Percentiles rank a stretch among this genome's conserved stretches.
Evolutionary conservation across 495 filamentous ascomycete genomes (phyloP).

Genomic region (Aspergillus homomorphus): DNA sequence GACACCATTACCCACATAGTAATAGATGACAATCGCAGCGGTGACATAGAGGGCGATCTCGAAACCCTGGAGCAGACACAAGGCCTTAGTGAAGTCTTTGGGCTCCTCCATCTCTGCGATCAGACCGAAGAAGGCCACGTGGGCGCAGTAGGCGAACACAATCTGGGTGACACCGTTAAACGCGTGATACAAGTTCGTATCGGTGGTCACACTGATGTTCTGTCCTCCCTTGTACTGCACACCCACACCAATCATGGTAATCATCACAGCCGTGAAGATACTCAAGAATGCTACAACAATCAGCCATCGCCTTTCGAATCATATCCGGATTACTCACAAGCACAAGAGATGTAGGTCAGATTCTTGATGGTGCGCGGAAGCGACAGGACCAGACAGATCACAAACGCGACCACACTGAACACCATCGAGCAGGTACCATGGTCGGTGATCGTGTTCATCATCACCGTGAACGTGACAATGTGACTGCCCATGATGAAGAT

Average conservation of each 20-base stretch:
- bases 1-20: slow-evolving; percentile 64
- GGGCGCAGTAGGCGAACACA: slow-evolving; percentile 56
- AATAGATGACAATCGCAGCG: slow-evolving; percentile 68
- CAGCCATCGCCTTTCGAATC: slow-evolving; percentile 4
- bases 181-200: slow-evolving; percentile 30
- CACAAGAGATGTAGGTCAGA: slow-evolving; percentile 61
- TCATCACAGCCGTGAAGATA: slow-evolving; percentile 50
- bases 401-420: slow-evolving; percentile 62
- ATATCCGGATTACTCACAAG: slow-evolving; percentile 47
- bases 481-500: slow-evolving; percentile 78
- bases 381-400: slow-evolving; percentile 60
- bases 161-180: slow-evolving; percentile 52
- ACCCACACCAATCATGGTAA: slow-evolving; percentile 69
- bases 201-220: slow-evolving; percentile 29
- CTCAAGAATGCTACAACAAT: slow-evolving; percentile 28
- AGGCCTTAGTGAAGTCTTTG: slow-evolving; percentile 62
- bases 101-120: slow-evolving; percentile 75
- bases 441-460: slow-evolving; percentile 64
- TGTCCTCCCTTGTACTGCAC: slow-evolving; percentile 36
- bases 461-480: slow-evolving; percentile 66
- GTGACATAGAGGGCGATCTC: slow-evolving; percentile 68
- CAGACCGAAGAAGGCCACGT: slow-evolving; percentile 73
- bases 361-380: slow-evolving; percentile 66
- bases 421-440: slow-evolving; percentile 67
- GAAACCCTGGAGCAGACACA: slow-evolving; percentile 59